Conservation (phyloP, 208 protist genomes). For the Borovskyia barvae region DNA sequence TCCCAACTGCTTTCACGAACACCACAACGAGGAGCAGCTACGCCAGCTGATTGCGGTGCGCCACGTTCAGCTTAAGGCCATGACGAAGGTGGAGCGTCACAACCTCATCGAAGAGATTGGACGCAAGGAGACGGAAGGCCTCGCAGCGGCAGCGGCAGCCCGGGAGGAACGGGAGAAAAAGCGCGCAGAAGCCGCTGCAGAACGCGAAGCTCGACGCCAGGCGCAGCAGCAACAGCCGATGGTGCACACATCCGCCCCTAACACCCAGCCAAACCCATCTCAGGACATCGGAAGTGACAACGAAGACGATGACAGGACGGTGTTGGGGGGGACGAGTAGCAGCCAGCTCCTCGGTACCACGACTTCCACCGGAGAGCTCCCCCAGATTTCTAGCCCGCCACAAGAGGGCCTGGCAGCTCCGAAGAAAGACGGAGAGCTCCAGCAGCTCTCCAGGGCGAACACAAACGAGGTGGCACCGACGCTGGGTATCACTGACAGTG, state of each 20-base stretch:
- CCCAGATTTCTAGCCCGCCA: slow-evolving; percentile 2
- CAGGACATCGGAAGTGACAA: slow-evolving; percentile 32
- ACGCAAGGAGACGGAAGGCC: slow-evolving; percentile 54
- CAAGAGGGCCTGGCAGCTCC: slow-evolving; percentile 1
- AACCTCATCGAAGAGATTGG: slow-evolving; percentile 59
- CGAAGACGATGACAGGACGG: slow-evolving; percentile 14
- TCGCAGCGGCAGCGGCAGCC: slow-evolving; percentile 48
- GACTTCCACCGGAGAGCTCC: too few species aligned
- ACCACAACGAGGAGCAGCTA: slow-evolving; percentile 80
- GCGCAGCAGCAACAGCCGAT: slow-evolving; percentile 18
- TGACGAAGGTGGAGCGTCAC: slow-evolving; percentile 81
- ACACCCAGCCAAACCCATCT: slow-evolving; percentile 23
- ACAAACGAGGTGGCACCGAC: slow-evolving; percentile 7
- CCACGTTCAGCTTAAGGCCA: slow-evolving; percentile 68
- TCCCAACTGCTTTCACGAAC: slow-evolving; percentile 72
- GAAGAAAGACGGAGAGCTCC: background rate
- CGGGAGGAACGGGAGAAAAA: slow-evolving; percentile 32
- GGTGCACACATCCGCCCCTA: background rate
- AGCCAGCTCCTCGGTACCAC: background rate
- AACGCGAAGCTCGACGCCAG: slow-evolving; percentile 15
- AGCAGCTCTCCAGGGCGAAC: background rate
- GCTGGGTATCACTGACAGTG: slow-evolving; percentile 37
- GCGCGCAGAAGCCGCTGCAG: slow-evolving; percentile 14
- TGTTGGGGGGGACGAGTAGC: slow-evolving; percentile 5
- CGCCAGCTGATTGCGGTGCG: slow-evolving; percentile 73